These are phyloP conservation scores for Ceratobasidium sp. DNA, from an alignment of 1,284 basidiomycete species.

Conservation along the genomic window DNA sequence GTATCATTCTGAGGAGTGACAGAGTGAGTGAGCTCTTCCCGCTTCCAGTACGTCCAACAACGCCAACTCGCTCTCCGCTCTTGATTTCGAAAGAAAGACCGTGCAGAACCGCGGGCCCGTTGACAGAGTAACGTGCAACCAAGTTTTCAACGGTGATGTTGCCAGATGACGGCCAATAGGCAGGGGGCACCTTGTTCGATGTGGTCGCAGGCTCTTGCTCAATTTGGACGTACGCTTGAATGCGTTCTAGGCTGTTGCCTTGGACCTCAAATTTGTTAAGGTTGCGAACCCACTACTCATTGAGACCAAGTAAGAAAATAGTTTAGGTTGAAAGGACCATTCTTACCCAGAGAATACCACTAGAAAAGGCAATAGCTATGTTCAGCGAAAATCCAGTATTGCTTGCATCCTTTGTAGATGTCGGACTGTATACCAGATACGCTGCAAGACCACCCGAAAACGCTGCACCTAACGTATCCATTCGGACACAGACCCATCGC, in stretches of 20 bases:
- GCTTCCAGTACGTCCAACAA: constrained; percentile 80
- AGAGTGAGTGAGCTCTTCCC: constrained; percentile 62
- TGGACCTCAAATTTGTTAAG: constrained; percentile 61
- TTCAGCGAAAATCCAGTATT: constrained; percentile 48
- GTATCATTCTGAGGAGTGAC: constrained; percentile 61
- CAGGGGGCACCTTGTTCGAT: constrained; percentile 70
- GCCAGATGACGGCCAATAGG: constrained; percentile 83
- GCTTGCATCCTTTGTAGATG: constrained; percentile 34
- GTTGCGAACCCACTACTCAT: constrained; percentile 53
- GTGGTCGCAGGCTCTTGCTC: constrained; percentile 74
- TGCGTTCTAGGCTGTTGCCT: constrained; percentile 75
- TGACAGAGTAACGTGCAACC: constrained; percentile 67
- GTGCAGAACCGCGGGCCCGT: constrained; percentile 67
- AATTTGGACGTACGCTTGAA: constrained; percentile 77
- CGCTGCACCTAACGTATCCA: constrained; percentile 47
- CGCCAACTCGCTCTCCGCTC: constrained; percentile 73
- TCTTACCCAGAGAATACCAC: constrained; percentile 45
- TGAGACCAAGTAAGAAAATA: not conserved
- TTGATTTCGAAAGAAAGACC: constrained; percentile 68
- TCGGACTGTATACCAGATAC: constrained; percentile 37
- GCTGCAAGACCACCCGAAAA: constrained; percentile 48
- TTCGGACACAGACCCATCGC: constrained; percentile 49
- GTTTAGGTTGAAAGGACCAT: too few relatives aligned
- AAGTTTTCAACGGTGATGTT: constrained; percentile 73
- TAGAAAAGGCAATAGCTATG: constrained; percentile 47